Base-by-base conservation (phyloP, 2,329 filamentous ascomycete species). In the Orbilia blumenaviensis region DNA sequence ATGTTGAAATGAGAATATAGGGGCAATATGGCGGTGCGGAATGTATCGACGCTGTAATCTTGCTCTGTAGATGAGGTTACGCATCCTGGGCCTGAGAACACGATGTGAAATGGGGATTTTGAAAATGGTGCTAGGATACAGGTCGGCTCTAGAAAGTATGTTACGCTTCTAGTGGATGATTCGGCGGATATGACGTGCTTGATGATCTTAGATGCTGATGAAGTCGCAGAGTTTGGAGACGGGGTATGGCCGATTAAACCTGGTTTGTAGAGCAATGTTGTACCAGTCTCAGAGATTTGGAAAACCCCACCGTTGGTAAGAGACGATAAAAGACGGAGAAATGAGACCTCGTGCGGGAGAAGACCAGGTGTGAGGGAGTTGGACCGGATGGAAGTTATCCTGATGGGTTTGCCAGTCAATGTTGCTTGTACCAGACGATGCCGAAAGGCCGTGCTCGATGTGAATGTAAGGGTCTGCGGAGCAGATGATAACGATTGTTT, bases 241-340 rank as follows among this genome's bases (percentile, higher is more conserved):
- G 73, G 66, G 2, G 77, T 78, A 66, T 80, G 79, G 0, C 93
- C 95, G 81, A 99, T 96, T 42, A 99, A 86, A 36, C 95, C 95
- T 0, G 95, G 95, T 79, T 92, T 91, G 84, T 96, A 99, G 38
- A 94, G 90, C 67, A 99, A 88, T 0, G 93, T 94, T 0, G 95
- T 98, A 82, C 95, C 95, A 0, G 93, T 97, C 84, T 96, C 95
- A 9, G 93, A 97, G 80, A 99, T 97, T 81, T 97, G 94, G 84
- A 98, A 93, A 67, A 91, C 90, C 71, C 92, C 92, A 84, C 95
- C 95, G 86, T 99, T 99, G 81, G 95, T 99, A 80, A 99, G 87
- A 79, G 92, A 88, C 83, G 98, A 95, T 81, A 99, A 90, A 16
- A 99, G 91, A 69, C 95, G 94, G 32, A 99, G 88, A 83, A 99